phyloP scores from a whole-genome alignment of 768 basidiomycete genomes.

The Kwoniella sp. region DNA sequence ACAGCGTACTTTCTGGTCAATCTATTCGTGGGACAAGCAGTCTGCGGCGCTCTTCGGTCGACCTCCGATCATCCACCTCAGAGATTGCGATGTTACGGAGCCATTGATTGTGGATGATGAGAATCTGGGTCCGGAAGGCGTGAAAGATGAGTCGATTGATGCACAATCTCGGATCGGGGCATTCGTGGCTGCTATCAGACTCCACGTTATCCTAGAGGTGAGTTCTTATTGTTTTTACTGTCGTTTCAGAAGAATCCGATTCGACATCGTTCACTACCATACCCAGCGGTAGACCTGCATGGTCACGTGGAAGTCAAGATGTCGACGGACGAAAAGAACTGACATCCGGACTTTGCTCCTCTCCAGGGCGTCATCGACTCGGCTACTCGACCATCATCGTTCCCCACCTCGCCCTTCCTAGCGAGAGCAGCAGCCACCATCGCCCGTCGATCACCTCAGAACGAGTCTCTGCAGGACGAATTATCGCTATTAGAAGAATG shows the following conservation, averaged over 20 bases:
- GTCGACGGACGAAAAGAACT: too few species aligned
- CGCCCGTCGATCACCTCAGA: constrained; percentile 59
- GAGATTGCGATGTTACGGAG: constrained; percentile 90
- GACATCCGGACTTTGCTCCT: not conserved
- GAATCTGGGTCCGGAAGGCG: constrained; percentile 73
- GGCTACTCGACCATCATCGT: constrained; percentile 67
- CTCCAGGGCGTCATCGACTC: constrained; percentile 69
- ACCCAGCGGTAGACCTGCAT: too few species aligned
- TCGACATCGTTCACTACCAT: not conserved
- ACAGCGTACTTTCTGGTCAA: constrained; percentile 88
- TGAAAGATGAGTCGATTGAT: constrained; percentile 67
- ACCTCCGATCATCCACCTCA: constrained; percentile 79
- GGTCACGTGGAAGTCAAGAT: too few species aligned
- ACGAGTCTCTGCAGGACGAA: constrained; percentile 63
- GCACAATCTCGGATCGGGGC: constrained; percentile 77
- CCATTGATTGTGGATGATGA: constrained; percentile 86
- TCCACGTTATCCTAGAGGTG: constrained; percentile 81
- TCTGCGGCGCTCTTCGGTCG: constrained; percentile 73
- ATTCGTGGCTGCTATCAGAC: constrained; percentile 73
- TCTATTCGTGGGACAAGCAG: constrained; percentile 96
- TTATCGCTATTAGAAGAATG: constrained; percentile 81
- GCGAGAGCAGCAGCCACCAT: constrained; percentile 71
- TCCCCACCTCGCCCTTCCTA: constrained; percentile 75
- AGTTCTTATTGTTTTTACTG: constrained; percentile 2
- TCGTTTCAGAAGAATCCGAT: not conserved